Evolutionary conservation across 2,329 filamentous ascomycete genomes (phyloP).

Genomic region (Lecanicillium sp.): DNA sequence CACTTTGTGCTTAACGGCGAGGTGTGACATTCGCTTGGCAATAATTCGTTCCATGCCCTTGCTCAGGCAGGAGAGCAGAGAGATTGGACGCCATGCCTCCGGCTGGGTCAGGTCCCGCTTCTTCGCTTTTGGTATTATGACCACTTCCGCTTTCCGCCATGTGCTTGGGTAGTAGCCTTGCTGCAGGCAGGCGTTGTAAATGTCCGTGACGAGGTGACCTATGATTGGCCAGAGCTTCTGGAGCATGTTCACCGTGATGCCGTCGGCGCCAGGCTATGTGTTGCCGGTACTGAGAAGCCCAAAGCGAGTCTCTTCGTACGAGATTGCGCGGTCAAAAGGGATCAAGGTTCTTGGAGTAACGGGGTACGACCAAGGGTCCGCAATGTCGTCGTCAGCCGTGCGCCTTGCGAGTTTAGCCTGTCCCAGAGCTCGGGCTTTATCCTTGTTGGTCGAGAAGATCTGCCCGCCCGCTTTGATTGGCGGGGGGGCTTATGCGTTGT

Average conservation of each 20-base stretch:
- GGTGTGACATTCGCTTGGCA: slow-evolving; percentile 1
- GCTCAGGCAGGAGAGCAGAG: slow-evolving; percentile 3
- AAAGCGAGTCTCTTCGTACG: slow-evolving; percentile 10
- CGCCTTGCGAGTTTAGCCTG: slow-evolving; percentile 10
- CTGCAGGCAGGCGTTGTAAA: slow-evolving; percentile 4
- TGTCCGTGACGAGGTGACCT: not conserved
- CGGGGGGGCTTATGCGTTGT: not conserved
- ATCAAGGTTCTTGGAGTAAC: slow-evolving; percentile 5
- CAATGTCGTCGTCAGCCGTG: slow-evolving; percentile 10
- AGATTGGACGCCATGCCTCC: not conserved
- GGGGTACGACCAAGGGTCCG: slow-evolving; percentile 9
- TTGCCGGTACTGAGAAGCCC: slow-evolving; percentile 13
- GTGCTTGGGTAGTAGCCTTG: not conserved
- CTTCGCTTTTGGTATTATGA: slow-evolving; percentile 4
- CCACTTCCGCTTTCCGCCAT: slow-evolving; percentile 2
- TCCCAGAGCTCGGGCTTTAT: slow-evolving; percentile 12
- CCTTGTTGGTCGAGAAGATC: slow-evolving; percentile 5
- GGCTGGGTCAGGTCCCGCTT: slow-evolving; percentile 1
- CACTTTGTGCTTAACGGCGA: slow-evolving; percentile 1
- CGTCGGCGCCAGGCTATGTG: slow-evolving; percentile 13
- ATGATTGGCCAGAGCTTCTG: not conserved
- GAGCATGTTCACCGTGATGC: slow-evolving; percentile 14
- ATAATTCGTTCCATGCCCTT: slow-evolving; percentile 3
- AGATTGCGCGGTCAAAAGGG: slow-evolving; percentile 9
- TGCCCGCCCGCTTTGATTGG: not conserved